Evolutionary conservation across 1,284 basidiomycete species (phyloP).

Genomic region (Sporisorium graminicola): DNA sequence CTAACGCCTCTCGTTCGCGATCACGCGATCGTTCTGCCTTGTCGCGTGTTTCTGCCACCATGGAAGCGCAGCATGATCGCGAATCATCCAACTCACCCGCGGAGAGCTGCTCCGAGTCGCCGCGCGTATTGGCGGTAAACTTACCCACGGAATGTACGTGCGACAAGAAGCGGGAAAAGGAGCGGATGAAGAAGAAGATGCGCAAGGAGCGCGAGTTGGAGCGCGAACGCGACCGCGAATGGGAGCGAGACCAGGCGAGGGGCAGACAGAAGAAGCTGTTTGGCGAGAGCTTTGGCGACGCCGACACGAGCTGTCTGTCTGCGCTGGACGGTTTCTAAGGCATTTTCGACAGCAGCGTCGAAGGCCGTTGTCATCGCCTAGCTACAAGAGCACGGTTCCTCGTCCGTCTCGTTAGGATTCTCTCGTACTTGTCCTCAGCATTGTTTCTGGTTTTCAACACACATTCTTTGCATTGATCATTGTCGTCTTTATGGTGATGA

Average conservation of each 20-base stretch:
- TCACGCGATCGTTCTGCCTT: slow-evolving; percentile 22
- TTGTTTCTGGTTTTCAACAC: slow-evolving; percentile 1
- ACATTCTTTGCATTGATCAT: slow-evolving; percentile 4
- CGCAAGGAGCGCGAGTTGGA: slow-evolving; percentile 51
- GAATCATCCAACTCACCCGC: slow-evolving; percentile 45
- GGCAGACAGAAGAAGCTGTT: slow-evolving; percentile 48
- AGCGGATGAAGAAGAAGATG: slow-evolving; percentile 47
- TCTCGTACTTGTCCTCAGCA: neutral
- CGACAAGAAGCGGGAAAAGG: slow-evolving; percentile 53
- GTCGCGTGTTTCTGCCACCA: slow-evolving; percentile 14
- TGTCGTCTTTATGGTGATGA: neutral
- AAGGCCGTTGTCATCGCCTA: neutral
- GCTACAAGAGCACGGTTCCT: neutral
- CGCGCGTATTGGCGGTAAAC: slow-evolving; percentile 15
- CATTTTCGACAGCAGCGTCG: slow-evolving; percentile 18
- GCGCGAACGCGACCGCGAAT: slow-evolving; percentile 51
- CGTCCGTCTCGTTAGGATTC: neutral
- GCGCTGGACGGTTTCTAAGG: slow-evolving; percentile 43
- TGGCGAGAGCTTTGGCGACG: slow-evolving; percentile 49
- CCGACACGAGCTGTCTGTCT: slow-evolving; percentile 43
- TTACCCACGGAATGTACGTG: slow-evolving; percentile 38
- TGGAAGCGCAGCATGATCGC: slow-evolving; percentile 27
- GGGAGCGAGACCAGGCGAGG: slow-evolving; percentile 48
- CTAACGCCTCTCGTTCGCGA: slow-evolving; percentile 20
- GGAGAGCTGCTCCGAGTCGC: slow-evolving; percentile 46